Evolutionary conservation across 768 basidiomycete genomes (phyloP), one percentile per base, ranked within the genome.

Genomic region (Holtermannia corniformis): DNA sequence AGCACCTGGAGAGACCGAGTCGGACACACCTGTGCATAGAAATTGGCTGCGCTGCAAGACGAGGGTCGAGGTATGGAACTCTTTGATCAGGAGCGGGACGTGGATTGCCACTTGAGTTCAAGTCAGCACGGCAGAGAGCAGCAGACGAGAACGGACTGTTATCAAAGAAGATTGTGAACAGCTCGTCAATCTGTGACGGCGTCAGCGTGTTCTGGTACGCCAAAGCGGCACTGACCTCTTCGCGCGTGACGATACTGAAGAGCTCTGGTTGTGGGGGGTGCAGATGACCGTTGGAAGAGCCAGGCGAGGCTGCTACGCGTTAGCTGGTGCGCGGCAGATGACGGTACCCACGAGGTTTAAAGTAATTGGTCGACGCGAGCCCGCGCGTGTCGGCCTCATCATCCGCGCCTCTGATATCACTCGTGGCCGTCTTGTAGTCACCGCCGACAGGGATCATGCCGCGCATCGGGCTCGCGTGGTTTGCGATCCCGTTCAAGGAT

Each of bases 11-110:
- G 87, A 86, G 19, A 62, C 64, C 57, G n/a, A n/a, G n/a, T n/a
- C n/a, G n/a, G n/a, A n/a, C 44, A 71, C 67, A 91, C 89, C n/a
- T 16, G 95, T 97, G 51, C 97, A 78, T 44, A 99, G 74, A 74
- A 99, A 96, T 0, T 93, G 93, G 32, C 87, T 91, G 21, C 95
- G 82, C 23, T 87, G 89, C 65, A 92, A 92, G 14, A 96, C 87
- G 32, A 95, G 79, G 2, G 88, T 82, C 1, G 93, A 91, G 0
- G 93, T 95, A 72, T 97, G 95, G 72, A 93, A 91, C 46, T 85
- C 81, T 41, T 80, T 79, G 62, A 93, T 88, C 46, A 99, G 74
- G 45, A 96, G 74, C 50, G 84, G 83, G 51, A 82, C 82, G 58
- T 89, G 87, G 73, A 53, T 49, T 41, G 66, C 42, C 53, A 68